Conservation (phyloP, 768 basidiomycete genomes). For the Rhodotorula paludigena region DNA sequence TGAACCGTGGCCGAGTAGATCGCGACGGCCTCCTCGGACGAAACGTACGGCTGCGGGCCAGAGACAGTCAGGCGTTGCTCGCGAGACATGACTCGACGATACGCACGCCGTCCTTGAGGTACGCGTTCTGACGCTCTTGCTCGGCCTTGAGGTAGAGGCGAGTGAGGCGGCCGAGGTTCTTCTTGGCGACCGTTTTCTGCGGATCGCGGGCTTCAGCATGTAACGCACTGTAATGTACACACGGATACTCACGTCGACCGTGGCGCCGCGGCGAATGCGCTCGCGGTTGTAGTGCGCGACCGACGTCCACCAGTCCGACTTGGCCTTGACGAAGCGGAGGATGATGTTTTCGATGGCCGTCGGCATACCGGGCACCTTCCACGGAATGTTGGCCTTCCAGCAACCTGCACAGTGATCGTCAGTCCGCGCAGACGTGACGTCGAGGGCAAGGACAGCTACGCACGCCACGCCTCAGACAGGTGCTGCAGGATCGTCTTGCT, state of each 20-base stretch:
- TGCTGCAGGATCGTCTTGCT: conserved; percentile 99
- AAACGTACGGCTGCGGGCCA: conserved; percentile 75
- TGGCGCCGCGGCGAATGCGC: conserved; percentile 92
- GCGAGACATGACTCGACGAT: no score
- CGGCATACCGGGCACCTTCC: conserved; percentile 99
- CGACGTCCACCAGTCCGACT: conserved; percentile 99
- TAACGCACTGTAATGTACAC: no score
- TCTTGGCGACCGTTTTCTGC: conserved; percentile 90
- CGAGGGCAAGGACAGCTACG: no score
- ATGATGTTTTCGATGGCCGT: conserved; percentile 99
- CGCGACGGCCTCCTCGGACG: conserved; percentile 96
- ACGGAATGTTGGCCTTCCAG: conserved; percentile 68
- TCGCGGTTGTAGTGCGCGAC: conserved; percentile 98
- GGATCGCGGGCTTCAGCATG: neutral
- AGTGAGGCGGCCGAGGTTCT: conserved; percentile 96
- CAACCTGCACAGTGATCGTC: no score
- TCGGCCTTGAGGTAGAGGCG: conserved; percentile 97
- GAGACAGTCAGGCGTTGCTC: no score
- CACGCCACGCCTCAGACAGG: conserved; percentile 95
- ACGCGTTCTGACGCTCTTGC: conserved; percentile 96
- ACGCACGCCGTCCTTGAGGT: conserved; percentile 83
- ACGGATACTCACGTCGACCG: conserved; percentile 61
- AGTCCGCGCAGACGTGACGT: no score
- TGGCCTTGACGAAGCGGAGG: conserved; percentile 96
- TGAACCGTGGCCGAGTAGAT: conserved; percentile 98